Percentiles rank a stretch among this genome's conserved stretches.
These are phyloP conservation scores for Uronychia binucleata DNA, from an alignment of 73 alveolate species.

Conservation along the genomic window DNA sequence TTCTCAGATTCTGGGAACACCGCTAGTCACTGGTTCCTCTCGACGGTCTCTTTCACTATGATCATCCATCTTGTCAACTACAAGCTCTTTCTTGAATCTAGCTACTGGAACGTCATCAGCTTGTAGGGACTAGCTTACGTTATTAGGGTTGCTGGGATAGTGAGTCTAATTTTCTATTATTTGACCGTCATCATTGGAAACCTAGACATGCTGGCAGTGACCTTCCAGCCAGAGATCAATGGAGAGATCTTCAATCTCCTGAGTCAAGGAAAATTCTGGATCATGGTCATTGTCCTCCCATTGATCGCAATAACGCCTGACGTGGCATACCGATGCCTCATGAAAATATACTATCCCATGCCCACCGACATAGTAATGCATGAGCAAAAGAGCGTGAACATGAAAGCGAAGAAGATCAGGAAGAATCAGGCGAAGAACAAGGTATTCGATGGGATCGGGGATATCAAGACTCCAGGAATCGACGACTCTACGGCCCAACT, in stretches of 20 bases:
- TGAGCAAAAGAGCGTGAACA: too few species aligned
- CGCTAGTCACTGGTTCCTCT: slow-evolving; percentile 75
- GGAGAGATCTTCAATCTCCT: slow-evolving; percentile 69
- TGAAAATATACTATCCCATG: background rate
- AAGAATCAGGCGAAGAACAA: too few species aligned
- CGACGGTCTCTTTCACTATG: slow-evolving; percentile 80
- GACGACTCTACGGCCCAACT: too few species aligned
- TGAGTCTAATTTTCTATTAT: slow-evolving; percentile 79
- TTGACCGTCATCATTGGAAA: slow-evolving; percentile 64
- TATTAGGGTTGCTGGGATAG: slow-evolving; percentile 20
- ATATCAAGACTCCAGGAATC: too few species aligned
- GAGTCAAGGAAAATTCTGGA: slow-evolving; percentile 72
- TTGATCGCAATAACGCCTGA: slow-evolving; percentile 78
- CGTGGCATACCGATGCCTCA: slow-evolving; percentile 21
- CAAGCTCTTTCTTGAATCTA: slow-evolving; percentile 81
- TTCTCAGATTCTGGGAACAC: slow-evolving; percentile 55
- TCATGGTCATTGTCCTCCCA: slow-evolving; percentile 74
- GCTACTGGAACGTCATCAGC: slow-evolving; percentile 76
- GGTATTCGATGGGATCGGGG: too few species aligned
- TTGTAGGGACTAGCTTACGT: slow-evolving; percentile 1
- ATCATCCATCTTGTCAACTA: slow-evolving; percentile 84
- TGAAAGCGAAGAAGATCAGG: too few species aligned
- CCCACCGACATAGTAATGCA: background rate
- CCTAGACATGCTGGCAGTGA: slow-evolving; percentile 61
- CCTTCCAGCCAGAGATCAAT: slow-evolving; percentile 81